Base-by-base conservation (phyloP, 1,284 basidiomycete genomes). In the Neonothopanus nambi region DNA sequence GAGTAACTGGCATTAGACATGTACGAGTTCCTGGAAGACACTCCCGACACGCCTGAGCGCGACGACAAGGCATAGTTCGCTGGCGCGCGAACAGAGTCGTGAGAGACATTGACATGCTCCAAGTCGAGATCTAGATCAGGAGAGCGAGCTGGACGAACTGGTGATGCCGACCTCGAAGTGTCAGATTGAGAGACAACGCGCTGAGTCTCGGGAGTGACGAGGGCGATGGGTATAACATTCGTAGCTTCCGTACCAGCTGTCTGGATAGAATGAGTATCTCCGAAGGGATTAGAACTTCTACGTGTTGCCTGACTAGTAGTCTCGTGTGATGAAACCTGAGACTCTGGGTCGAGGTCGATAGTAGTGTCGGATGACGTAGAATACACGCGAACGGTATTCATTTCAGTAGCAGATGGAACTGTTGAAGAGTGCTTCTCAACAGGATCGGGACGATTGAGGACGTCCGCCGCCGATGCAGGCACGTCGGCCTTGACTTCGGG, bases 201-300 rank as follows among this genome's bases (percentile, higher is more conserved):
- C 21, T 66, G 61, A 7, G 78, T 77, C 17, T 80, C 79, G 18
- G 86, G 80, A n/a, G 85, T 72, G 35, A 91, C 85, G 48, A 91
- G 76, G 4, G 88, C 88, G 59, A 91, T 92, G 55, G 89, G 89
- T 52, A 92, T 92, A 59, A 90, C 89, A 63, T 92, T 91, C 13
- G 89, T 89, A 37, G 80, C 80, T 65, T 87, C 85, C 11, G 87
- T 86, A 49, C 81, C 78, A 18, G 84, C 83, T 15, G 89, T 91
- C 68, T 89, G 86, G 55, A 91, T 91, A 18, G 89, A 90, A 52
- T 86, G 80, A 30, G 67, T 72, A 65, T 91, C 89, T 37, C 81
- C 79, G 68, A 91, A 91, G n/a, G 89, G 89, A 71, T 91, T 89
- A 28, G 75, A 75, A 13, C 61, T 65, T 55, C 65, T 66, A 55